Evolutionary conservation across 495 filamentous ascomycete species (phyloP).

Genomic region (Beverwykella pulmonaria): DNA sequence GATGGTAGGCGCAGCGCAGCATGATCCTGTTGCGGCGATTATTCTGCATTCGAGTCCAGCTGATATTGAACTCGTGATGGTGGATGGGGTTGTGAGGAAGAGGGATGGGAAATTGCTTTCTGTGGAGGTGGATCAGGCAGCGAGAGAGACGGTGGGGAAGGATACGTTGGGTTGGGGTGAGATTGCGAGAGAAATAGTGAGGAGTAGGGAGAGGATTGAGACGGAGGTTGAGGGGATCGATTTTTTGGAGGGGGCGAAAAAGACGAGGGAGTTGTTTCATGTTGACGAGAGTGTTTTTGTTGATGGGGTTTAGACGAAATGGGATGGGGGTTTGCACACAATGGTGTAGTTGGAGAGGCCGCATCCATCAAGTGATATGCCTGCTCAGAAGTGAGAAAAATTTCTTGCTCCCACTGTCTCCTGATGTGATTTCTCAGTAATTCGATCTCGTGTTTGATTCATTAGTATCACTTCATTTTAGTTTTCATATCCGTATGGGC

Average conservation of each 20-base stretch:
- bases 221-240: constrained; percentile 38
- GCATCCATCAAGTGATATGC: too few species aligned
- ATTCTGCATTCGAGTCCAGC: constrained; percentile 51
- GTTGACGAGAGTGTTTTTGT: constrained; percentile 19
- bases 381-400: too few species aligned
- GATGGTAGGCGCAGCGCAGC: constrained; percentile 50
- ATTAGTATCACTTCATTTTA: too few species aligned
- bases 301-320: not conserved
- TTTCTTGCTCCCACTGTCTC: too few species aligned
- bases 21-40: constrained; percentile 53
- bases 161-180: constrained; percentile 40
- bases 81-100: constrained; percentile 52
- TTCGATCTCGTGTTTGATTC: too few species aligned
- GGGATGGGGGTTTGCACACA: not conserved
- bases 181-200: constrained; percentile 37
- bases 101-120: constrained; percentile 39
- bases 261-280: constrained; percentile 30
- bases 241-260: constrained; percentile 20
- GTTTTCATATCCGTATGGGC: too few species aligned
- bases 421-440: too few species aligned
- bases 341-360: too few species aligned
- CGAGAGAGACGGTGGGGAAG: constrained; percentile 24
- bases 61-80: constrained; percentile 55
- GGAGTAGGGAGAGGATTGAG: constrained; percentile 37
- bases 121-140: constrained; percentile 36